These are phyloP conservation scores for Mortierella sp. DNA, from an alignment of 371 early-diverging fungal genomes.

Conservation along the genomic window DNA sequence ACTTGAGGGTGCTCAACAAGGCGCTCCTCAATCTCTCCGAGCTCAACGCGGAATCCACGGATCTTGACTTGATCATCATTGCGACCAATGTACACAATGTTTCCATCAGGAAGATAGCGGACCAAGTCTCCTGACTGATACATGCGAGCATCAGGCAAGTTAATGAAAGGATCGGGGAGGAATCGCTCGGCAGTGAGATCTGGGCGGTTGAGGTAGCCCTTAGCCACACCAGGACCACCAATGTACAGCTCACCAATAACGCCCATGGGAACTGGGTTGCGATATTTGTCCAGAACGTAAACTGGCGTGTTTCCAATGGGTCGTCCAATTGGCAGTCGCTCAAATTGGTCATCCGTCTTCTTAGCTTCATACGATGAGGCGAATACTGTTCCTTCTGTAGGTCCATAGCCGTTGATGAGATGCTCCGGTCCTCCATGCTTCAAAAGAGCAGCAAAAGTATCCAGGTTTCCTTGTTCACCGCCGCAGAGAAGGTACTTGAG, in stretches of 20 bases:
- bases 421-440: conserved; percentile 10
- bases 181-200: conserved; percentile 23
- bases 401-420: conserved; percentile 17
- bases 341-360: conserved; percentile 1
- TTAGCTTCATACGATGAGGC: background rate
- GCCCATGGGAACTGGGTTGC: no score
- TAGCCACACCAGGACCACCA: no score
- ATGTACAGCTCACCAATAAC: no score
- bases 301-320: conserved; percentile 5
- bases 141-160: conserved; percentile 15
- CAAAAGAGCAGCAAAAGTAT: background rate
- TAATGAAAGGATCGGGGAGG: conserved; percentile 9
- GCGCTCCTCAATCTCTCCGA: conserved; percentile 50
- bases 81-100: conserved; percentile 40
- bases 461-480: conserved; percentile 11
- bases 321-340: conserved; percentile 11
- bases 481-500: conserved; percentile 12
- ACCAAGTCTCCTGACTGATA: conserved; percentile 58
- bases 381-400: conserved; percentile 4
- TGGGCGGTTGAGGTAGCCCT: conserved; percentile 30
- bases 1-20: conserved; percentile 12
- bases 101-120: conserved; percentile 50
- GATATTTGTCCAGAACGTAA: background rate
- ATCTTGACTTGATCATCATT: conserved; percentile 58
- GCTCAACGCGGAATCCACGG: conserved; percentile 59